Percentiles rank a stretch among this genome's conserved stretches.
phyloP scores from a whole-genome alignment of 2,329 filamentous ascomycete species.

The Aspergillus sp. region DNA sequence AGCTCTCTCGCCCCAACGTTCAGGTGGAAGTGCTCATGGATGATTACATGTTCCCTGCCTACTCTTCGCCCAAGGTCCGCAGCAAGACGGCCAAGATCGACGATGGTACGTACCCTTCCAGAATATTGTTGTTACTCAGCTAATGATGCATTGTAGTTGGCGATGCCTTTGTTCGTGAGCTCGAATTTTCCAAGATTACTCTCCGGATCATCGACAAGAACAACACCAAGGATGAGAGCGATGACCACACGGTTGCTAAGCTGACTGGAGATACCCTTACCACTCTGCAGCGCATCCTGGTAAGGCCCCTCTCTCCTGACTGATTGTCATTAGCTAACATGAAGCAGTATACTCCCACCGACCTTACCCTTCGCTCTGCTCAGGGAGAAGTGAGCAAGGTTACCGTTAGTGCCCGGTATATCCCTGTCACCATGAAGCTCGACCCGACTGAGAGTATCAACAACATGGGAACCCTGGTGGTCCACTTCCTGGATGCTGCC shows the following conservation, averaged over 20 bases:
- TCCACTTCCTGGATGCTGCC: constrained; percentile 84
- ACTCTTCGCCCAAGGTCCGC: constrained; percentile 75
- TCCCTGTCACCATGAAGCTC: constrained; percentile 90
- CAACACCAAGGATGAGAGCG: constrained; percentile 67
- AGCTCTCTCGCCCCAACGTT: constrained; percentile 73
- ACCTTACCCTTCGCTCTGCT: constrained; percentile 75
- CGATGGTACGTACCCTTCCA: constrained; percentile 60
- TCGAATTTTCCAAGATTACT: constrained; percentile 94
- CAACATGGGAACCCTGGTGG: constrained; percentile 93
- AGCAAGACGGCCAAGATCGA: constrained; percentile 73
- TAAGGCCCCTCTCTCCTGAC: constrained; percentile 45
- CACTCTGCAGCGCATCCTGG: constrained; percentile 83
- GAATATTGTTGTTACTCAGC: too few species aligned
- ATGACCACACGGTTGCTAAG: constrained; percentile 77
- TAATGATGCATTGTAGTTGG: constrained; percentile 57
- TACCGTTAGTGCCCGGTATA: constrained; percentile 90
- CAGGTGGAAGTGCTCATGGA: constrained; percentile 90
- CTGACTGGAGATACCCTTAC: constrained; percentile 82
- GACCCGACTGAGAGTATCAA: constrained; percentile 97
- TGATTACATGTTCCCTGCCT: constrained; percentile 90
- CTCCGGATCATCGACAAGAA: constrained; percentile 80
- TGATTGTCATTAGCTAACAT: constrained; percentile 8
- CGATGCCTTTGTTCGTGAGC: constrained; percentile 91
- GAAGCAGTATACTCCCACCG: constrained; percentile 81
- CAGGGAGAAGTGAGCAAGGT: constrained; percentile 76